Conservation (phyloP, 129 eudicot species). For the Arctium lappa region DNA sequence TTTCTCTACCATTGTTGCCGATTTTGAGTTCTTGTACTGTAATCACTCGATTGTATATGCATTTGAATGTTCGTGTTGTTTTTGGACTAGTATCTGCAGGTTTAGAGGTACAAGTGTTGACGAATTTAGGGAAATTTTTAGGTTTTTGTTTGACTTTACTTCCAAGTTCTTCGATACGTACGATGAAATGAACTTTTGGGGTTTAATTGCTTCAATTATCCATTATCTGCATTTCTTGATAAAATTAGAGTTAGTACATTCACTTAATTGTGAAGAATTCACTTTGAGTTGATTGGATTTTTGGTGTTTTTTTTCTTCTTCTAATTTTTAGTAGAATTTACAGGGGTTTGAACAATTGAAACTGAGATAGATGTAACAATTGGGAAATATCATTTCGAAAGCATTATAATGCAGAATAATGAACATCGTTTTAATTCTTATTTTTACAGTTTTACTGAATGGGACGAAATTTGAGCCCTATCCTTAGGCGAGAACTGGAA, state of each 20-base stretch:
- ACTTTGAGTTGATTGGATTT: neutral
- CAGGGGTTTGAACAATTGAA: neutral
- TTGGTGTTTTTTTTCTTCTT: neutral
- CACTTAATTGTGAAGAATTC: neutral
- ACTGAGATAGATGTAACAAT: neutral
- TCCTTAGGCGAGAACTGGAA: conserved; percentile 54
- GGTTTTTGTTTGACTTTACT: neutral
- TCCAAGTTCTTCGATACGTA: neutral
- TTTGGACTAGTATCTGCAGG: neutral
- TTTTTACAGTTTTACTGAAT: conserved; percentile 24
- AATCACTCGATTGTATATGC: neutral
- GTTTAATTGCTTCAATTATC: neutral
- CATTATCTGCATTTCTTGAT: neutral
- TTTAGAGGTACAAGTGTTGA: neutral
- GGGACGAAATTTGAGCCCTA: conserved; percentile 69
- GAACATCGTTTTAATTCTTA: neutral
- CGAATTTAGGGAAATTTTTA: neutral
- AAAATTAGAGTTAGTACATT: neutral
- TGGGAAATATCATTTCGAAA: neutral
- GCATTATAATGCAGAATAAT: neutral
- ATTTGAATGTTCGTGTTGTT: neutral
- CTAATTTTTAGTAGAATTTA: neutral
- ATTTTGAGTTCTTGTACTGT: conserved; percentile 10
- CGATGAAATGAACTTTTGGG: neutral
- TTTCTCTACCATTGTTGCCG: neutral